Base-by-base conservation (phyloP, 495 filamentous ascomycete species). In the Aspergillus incahuasiensis region DNA sequence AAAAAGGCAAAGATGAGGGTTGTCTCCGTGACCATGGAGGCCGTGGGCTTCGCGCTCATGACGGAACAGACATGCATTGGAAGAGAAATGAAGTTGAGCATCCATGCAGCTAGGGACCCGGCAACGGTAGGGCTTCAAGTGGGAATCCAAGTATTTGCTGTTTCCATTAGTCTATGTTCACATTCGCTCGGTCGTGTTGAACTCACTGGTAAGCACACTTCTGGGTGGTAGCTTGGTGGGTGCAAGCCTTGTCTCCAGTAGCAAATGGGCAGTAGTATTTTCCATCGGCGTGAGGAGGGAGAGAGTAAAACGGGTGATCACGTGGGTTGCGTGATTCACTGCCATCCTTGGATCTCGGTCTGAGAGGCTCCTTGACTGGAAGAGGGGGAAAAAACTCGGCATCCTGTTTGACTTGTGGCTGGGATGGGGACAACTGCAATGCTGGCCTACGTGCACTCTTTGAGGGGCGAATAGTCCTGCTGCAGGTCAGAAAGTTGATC, bases 141-240 rank as follows among this genome's bases (percentile, higher is more conserved):
- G 91, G 18, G 91, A 95, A 70, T 97, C 91, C 63, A 97, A 79
- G 67, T 92, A 92, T 79, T 96, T 96, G 79, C 91, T 96, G 73
- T 60, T 59, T 48, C 13, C 55, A 50, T 67, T 61, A 72, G 71
- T 66, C 11, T 41, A 42, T n/a, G 2, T 35, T 12, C 32, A 35
- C 6, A 5, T 35, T 2, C 13, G 5, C 9, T 54, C 55, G 46
- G 34, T 32, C 0, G 24, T 7, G 43, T 40, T n/a, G 4, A 56
- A 67, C 87, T 82, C 86, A 92, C 91, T 95, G 90, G 70, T 96
- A 97, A 72, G 94, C 92, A 84, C 91, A 97, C 80, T 96, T 96
- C 58, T 96, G 86, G 70, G 90, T 91, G 60, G 89, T 91, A 19
- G 90, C 84, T 63, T 86, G 85, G 79, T 95, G 90, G 67, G 80